Percentiles rank a stretch among this genome's conserved stretches.
Conservation (phyloP, 352 stramenopile species). For the Phytopythium delawarense region DNA sequence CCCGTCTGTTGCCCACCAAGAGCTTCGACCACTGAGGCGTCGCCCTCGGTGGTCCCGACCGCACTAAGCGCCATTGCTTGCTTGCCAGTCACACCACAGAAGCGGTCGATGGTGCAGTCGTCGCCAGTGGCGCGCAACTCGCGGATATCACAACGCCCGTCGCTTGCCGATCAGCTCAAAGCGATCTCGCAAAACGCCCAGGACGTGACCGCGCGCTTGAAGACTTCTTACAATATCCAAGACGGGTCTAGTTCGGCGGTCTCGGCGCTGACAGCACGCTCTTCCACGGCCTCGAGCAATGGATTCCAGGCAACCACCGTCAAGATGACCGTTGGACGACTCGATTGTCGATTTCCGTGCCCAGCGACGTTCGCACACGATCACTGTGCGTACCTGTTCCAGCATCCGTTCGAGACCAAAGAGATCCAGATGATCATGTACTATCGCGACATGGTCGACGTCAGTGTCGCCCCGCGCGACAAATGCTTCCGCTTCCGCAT, state of each 20-base stretch:
- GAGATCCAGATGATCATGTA: conserved; percentile 76
- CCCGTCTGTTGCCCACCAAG: background rate
- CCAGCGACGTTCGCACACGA: conserved; percentile 43
- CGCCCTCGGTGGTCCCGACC: background rate
- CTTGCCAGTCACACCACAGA: background rate
- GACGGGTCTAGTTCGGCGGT: background rate
- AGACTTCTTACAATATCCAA: conserved; percentile 35
- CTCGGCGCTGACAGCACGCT: background rate
- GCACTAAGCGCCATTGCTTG: background rate
- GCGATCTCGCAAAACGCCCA: conserved; percentile 46
- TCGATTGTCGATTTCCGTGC: conserved; percentile 62
- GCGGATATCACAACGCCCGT: conserved; percentile 24
- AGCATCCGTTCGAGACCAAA: conserved; percentile 63
- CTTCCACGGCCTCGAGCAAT: background rate
- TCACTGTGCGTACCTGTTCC: conserved; percentile 64
- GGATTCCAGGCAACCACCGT: conserved; percentile 49
- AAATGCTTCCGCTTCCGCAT: conserved; percentile 48
- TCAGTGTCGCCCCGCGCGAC: conserved; percentile 33
- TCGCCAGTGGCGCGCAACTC: background rate
- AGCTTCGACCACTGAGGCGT: background rate
- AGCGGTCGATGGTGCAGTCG: background rate
- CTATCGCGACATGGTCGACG: conserved; percentile 62
- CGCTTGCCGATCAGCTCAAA: conserved; percentile 60
- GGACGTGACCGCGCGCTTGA: conserved; percentile 45
- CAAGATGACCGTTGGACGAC: conserved; percentile 39